Evolutionary conservation across 192 early-diverging fungal genomes (phyloP).

Genomic region (Coemansia furcata): DNA sequence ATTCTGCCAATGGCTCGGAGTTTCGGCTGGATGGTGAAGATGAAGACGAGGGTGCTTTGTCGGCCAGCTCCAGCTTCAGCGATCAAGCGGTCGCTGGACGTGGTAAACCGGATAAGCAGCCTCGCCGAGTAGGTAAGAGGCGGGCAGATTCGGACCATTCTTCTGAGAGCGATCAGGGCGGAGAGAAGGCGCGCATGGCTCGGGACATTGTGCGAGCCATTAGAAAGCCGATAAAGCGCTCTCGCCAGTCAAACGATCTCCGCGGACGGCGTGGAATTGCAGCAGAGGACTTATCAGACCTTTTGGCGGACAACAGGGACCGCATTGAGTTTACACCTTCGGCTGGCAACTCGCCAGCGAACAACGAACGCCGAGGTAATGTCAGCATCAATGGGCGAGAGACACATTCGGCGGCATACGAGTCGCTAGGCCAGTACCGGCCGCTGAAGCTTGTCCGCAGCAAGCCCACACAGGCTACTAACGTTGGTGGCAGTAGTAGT

Average conservation of each 20-base stretch:
- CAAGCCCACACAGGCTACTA: background rate
- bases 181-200: background rate
- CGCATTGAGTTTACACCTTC: slow-evolving; percentile 36
- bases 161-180: background rate
- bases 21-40: slow-evolving; percentile 14
- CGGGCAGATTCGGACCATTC: background rate
- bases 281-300: slow-evolving; percentile 15
- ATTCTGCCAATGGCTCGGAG: background rate
- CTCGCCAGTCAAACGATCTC: slow-evolving; percentile 7
- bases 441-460: slow-evolving; percentile 11
- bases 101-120: background rate
- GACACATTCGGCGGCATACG: background rate
- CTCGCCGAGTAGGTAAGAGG: background rate
- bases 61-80: background rate
- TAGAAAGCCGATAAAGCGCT: background rate
- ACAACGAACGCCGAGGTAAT: background rate
- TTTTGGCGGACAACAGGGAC: background rate
- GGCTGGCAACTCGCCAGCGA: slow-evolving; percentile 7
- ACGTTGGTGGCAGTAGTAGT: background rate
- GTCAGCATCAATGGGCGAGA: background rate
- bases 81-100: background rate
- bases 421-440: slow-evolving; percentile 37
- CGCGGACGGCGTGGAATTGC: slow-evolving; percentile 46
- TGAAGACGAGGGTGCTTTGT: background rate
- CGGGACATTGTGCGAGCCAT: background rate